Percentiles rank a stretch among this genome's conserved stretches.
Evolutionary conservation across 23 red algal genomes (phyloP).

Genomic region (Gracilaria domingensis): DNA sequence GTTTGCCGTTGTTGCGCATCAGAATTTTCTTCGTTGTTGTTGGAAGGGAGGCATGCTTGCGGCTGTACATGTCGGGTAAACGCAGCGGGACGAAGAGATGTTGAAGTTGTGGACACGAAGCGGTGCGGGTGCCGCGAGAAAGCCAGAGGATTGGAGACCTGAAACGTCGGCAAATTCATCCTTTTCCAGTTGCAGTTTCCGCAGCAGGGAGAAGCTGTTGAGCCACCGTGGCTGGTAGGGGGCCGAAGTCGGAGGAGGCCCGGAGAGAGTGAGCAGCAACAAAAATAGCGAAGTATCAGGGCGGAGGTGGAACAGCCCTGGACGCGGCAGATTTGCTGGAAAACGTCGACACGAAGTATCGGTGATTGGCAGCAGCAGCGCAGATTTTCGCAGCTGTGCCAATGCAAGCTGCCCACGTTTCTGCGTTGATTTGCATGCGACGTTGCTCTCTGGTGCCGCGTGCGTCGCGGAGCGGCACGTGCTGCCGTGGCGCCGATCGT

Average conservation of each 20-base stretch:
- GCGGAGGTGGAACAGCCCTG: not conserved
- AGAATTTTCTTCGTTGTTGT: slow-evolving; percentile 14
- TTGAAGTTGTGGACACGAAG: not conserved
- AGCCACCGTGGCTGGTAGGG: too few species aligned
- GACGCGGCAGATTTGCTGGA: not conserved
- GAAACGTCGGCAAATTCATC: not conserved
- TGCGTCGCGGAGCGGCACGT: not conserved
- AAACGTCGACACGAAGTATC: not conserved
- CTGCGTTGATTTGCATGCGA: slow-evolving; percentile 14
- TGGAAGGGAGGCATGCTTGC: slow-evolving; percentile 4
- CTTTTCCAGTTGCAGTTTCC: not conserved
- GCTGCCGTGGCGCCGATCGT: not conserved
- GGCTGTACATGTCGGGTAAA: not conserved
- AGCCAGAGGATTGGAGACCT: not conserved
- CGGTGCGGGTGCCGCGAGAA: not conserved
- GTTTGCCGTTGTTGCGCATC: slow-evolving; percentile 17
- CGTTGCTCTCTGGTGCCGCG: too few species aligned
- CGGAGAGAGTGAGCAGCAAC: too few species aligned
- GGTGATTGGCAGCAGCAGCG: slow-evolving; percentile 2
- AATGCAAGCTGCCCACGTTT: slow-evolving; percentile 23
- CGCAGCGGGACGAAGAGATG: not conserved
- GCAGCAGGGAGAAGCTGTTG: too few species aligned
- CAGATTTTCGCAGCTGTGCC: slow-evolving; percentile 37
- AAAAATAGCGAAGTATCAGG: too few species aligned
- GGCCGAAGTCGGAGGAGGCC: too few species aligned